Conservation (phyloP, 257 asterid genomes). For the Vinca minor region DNA sequence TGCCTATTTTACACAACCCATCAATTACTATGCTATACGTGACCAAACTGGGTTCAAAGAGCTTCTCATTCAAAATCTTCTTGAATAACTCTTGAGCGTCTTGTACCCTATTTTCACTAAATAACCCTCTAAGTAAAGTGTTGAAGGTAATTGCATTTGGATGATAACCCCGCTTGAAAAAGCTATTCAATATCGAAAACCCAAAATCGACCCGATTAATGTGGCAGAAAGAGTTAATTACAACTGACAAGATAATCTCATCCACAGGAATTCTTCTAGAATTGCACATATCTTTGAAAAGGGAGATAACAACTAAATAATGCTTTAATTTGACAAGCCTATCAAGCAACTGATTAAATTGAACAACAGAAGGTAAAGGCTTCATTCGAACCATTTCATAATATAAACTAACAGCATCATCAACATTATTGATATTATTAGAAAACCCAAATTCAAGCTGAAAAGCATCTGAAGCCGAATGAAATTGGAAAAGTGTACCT, state of each 20-base stretch:
- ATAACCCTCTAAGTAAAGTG: conserved; percentile 28
- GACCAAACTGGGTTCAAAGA: conserved; percentile 18
- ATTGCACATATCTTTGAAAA: no score
- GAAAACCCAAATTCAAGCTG: not conserved
- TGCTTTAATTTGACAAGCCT: not conserved
- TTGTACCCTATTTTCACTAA: conserved; percentile 6
- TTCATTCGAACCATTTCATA: not conserved
- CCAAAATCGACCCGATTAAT: no score
- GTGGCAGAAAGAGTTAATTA: no score
- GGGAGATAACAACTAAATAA: not conserved
- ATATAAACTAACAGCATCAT: not conserved
- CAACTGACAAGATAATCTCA: no score
- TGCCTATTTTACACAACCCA: conserved; percentile 28
- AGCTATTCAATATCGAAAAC: no score
- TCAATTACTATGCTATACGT: conserved; percentile 13
- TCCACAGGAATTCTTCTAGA: no score
- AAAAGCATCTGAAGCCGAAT: not conserved
- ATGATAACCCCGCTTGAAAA: conserved; percentile 18
- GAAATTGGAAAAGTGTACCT: not conserved
- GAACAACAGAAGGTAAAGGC: conserved; percentile 3
- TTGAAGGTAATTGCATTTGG: conserved; percentile 6
- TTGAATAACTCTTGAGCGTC: conserved; percentile 13
- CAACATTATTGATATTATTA: not conserved
- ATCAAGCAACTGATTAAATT: not conserved
- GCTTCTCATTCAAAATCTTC: conserved; percentile 2